Conservation (phyloP, 768 basidiomycete genomes). For the Mycena sanguinolenta region DNA sequence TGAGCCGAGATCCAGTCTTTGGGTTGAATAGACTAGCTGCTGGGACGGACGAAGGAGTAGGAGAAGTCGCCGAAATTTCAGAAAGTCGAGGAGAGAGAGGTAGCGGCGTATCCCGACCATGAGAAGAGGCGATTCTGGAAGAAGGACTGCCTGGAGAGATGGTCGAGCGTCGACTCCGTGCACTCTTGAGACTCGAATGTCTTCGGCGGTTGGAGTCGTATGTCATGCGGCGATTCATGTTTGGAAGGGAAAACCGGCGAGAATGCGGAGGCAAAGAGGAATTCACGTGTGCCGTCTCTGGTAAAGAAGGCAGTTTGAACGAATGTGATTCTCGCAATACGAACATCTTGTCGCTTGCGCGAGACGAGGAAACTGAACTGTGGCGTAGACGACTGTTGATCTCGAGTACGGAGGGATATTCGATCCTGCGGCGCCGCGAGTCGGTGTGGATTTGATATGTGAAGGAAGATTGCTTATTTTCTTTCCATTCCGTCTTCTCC, state of each 20-base stretch:
- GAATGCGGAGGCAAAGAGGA: slow-evolving; percentile 16
- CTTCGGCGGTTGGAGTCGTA: slow-evolving; percentile 37
- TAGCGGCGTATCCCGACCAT: slow-evolving; percentile 35
- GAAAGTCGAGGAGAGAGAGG: slow-evolving; percentile 36
- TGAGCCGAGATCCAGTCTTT: slow-evolving; percentile 25
- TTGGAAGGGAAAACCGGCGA: slow-evolving; percentile 50
- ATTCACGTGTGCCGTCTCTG: slow-evolving; percentile 32
- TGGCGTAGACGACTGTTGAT: slow-evolving; percentile 34
- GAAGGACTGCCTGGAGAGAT: slow-evolving; percentile 38
- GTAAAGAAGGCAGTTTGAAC: slow-evolving; percentile 38
- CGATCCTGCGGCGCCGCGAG: slow-evolving; percentile 35
- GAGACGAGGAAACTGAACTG: slow-evolving; percentile 17
- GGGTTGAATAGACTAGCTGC: slow-evolving; percentile 22
- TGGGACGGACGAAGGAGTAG: slow-evolving; percentile 16
- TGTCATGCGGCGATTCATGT: slow-evolving; percentile 35
- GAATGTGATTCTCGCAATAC: slow-evolving; percentile 31
- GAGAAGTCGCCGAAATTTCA: slow-evolving; percentile 12
- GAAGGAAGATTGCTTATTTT: slow-evolving; percentile 39
- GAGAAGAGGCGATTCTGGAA: slow-evolving; percentile 40
- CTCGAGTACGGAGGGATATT: slow-evolving; percentile 38
- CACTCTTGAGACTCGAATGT: slow-evolving; percentile 44
- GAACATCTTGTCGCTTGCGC: slow-evolving; percentile 9
- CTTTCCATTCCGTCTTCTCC: slow-evolving; percentile 35
- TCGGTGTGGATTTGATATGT: slow-evolving; percentile 37
- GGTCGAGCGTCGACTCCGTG: slow-evolving; percentile 37